Evolutionary conservation across 2,329 filamentous ascomycete genomes (phyloP).

Genomic region (Verticillium zaregamsianum): DNA sequence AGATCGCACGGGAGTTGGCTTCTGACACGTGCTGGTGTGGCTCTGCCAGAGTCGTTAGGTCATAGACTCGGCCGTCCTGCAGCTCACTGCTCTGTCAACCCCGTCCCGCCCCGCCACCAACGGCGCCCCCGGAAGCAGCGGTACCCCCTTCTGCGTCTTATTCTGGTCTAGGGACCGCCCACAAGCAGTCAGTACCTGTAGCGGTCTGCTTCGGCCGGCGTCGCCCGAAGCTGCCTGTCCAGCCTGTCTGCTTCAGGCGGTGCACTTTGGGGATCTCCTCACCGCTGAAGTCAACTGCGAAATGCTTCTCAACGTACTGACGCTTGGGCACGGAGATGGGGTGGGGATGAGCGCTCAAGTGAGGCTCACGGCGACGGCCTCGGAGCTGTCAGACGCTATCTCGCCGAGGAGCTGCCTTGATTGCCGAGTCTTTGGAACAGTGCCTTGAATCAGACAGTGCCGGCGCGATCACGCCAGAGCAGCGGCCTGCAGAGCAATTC

Average conservation of each 20-base stretch:
- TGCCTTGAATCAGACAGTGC: background rate
- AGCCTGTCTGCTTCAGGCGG: background rate
- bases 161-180: background rate
- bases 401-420: background rate
- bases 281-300: background rate
- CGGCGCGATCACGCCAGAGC: conserved; percentile 14
- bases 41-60: background rate
- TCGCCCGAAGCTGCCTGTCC: background rate
- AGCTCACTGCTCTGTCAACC: background rate
- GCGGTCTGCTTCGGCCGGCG: background rate
- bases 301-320: background rate
- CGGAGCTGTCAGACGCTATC: background rate
- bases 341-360: background rate
- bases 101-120: background rate
- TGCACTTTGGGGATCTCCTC: background rate
- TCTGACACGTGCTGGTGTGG: background rate
- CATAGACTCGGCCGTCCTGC: background rate
- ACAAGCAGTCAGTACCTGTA: background rate
- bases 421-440: background rate
- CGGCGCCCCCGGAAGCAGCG: background rate
- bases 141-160: background rate
- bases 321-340: background rate
- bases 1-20: background rate
- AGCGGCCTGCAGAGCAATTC: conserved; percentile 10
- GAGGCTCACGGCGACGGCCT: background rate